phyloP scores from a whole-genome alignment of 495 filamentous ascomycete genomes.

The Chaetomium cochliodes region DNA sequence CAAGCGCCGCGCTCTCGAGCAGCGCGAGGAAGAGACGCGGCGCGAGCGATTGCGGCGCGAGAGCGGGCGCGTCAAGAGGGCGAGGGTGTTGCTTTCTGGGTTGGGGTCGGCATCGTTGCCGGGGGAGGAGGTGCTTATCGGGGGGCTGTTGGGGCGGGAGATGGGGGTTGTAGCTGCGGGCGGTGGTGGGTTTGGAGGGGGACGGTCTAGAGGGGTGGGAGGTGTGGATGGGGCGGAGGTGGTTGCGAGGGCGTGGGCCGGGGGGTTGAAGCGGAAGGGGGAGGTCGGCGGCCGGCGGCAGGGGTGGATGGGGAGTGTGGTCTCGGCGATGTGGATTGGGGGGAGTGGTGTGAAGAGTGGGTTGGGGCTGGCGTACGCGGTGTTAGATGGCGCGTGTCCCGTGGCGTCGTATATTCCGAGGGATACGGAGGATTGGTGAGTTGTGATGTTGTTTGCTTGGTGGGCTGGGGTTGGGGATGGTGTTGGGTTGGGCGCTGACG shows the following conservation, averaged over 20 bases:
- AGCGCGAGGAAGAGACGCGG: slow-evolving; percentile 17
- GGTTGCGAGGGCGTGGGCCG: slow-evolving; percentile 19
- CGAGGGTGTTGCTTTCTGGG: slow-evolving; percentile 7
- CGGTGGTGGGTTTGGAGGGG: slow-evolving; percentile 11
- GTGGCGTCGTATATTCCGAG: slow-evolving; percentile 30
- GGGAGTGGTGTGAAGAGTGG: slow-evolving; percentile 26
- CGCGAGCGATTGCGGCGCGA: slow-evolving; percentile 5
- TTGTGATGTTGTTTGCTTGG: neutral
- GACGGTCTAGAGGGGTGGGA: neutral
- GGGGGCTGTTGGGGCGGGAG: slow-evolving; percentile 25
- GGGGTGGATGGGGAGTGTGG: too few relatives aligned
- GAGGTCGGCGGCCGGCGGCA: neutral
- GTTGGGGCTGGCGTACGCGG: slow-evolving; percentile 9
- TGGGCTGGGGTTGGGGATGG: too few relatives aligned
- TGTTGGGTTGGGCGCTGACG: neutral
- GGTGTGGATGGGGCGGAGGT: slow-evolving; percentile 31
- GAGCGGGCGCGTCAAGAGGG: slow-evolving; percentile 29
- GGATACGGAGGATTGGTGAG: slow-evolving; percentile 32
- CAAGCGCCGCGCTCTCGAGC: slow-evolving; percentile 38
- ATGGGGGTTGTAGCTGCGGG: neutral
- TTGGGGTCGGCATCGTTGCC: too few relatives aligned
- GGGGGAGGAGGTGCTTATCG: slow-evolving; percentile 10
- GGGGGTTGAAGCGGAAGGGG: slow-evolving; percentile 28
- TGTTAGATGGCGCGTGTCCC: neutral
- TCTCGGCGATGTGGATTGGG: slow-evolving; percentile 31